phyloP scores from a whole-genome alignment of 768 basidiomycete species.

The Amanita rubescens region DNA sequence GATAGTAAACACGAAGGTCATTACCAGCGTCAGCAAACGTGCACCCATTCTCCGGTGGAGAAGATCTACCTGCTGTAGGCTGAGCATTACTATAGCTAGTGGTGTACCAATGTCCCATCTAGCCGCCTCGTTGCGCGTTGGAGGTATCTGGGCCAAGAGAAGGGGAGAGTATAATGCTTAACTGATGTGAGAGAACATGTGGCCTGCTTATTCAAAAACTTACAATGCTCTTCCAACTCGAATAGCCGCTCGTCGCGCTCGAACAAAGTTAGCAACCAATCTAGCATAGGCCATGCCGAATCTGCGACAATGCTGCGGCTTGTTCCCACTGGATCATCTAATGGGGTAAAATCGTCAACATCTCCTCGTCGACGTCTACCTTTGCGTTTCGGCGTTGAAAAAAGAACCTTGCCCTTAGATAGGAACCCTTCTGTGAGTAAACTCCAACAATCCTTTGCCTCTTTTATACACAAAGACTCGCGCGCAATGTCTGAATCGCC shows the following conservation, averaged over 20 bases:
- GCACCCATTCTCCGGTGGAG: slow-evolving; percentile 25
- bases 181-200: slow-evolving; percentile 5
- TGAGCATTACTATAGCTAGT: slow-evolving; percentile 38
- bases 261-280: slow-evolving; percentile 60
- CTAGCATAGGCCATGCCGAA: slow-evolving; percentile 65
- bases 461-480: slow-evolving; percentile 45
- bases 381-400: slow-evolving; percentile 25
- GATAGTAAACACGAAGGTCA: slow-evolving; percentile 14
- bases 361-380: slow-evolving; percentile 24
- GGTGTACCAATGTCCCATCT: slow-evolving; percentile 52
- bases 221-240: slow-evolving; percentile 16
- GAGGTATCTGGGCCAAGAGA: slow-evolving; percentile 26
- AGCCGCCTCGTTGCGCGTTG: slow-evolving; percentile 36
- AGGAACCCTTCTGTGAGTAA: slow-evolving; percentile 50
- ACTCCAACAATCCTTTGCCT: slow-evolving; percentile 54
- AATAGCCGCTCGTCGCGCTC: slow-evolving; percentile 55
- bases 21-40: slow-evolving; percentile 24
- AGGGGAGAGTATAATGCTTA: slow-evolving; percentile 32
- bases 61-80: slow-evolving; percentile 24
- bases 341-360: slow-evolving; percentile 15
- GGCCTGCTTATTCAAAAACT: slow-evolving; percentile 26
- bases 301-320: slow-evolving; percentile 40
- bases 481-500: slow-evolving; percentile 52
- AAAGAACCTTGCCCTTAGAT: slow-evolving; percentile 23
- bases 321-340: slow-evolving; percentile 4